A percentile compares a stretch with the other conserved stretches of the same genome.
Evolutionary conservation across 2,329 filamentous ascomycete species (phyloP).

Genomic region (Thelonectria olida): DNA sequence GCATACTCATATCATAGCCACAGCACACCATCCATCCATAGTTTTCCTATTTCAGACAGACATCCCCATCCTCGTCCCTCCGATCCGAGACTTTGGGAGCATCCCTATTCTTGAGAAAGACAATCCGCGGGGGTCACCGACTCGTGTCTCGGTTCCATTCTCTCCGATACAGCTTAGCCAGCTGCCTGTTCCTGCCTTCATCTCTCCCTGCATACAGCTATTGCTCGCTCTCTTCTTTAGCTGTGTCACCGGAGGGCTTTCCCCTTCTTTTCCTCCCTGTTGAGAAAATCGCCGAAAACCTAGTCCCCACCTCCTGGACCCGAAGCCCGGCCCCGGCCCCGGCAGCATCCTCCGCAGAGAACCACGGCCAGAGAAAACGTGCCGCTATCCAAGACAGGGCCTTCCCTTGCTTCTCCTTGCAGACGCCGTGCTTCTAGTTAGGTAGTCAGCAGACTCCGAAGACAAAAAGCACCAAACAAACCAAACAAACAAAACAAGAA

Average conservation of each 20-base stretch:
- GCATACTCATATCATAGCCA: constrained; percentile 8
- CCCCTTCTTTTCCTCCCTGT: not conserved
- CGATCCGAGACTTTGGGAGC: constrained; percentile 12
- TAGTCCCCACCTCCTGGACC: constrained; percentile 28
- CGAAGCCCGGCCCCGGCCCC: constrained; percentile 37
- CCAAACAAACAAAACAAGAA: not conserved
- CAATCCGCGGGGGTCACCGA: constrained; percentile 9
- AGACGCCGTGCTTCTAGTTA: constrained; percentile 16
- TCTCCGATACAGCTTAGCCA: constrained; percentile 8
- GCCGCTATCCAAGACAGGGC: constrained; percentile 27
- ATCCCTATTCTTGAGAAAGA: not conserved
- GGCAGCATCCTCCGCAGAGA: constrained; percentile 28
- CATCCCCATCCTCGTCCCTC: not conserved
- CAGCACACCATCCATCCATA: constrained; percentile 1
- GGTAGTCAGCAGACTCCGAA: constrained; percentile 5
- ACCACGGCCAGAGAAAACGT: constrained; percentile 27
- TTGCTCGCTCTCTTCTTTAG: not conserved
- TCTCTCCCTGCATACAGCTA: not conserved
- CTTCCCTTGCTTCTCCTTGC: constrained; percentile 19
- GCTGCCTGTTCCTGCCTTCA: not conserved
- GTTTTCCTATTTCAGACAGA: constrained; percentile 8
- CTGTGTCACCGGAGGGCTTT: not conserved
- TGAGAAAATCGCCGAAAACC: constrained; percentile 11
- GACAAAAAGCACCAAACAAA: not conserved
- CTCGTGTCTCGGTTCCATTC: constrained; percentile 3